Percentiles rank a stretch among this genome's conserved stretches.
phyloP scores from a whole-genome alignment of 148 eudicot genomes.

The Beta vulgaris region DNA sequence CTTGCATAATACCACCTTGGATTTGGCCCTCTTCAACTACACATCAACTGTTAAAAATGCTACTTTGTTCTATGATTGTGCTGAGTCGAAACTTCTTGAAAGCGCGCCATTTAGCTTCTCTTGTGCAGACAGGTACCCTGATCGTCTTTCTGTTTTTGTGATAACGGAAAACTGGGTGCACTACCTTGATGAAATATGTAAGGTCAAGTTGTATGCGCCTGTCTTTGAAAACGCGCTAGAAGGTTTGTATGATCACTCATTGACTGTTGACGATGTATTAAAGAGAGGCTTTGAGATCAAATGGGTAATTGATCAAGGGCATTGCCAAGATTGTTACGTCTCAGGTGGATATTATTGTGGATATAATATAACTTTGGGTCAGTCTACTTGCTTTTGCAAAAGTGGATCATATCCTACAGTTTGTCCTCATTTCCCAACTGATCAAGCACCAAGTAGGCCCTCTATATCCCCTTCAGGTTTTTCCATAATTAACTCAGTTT shows the following conservation, averaged over 20 bases:
- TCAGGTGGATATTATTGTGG: constrained; percentile 22
- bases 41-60: constrained; percentile 14
- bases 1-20: constrained; percentile 17
- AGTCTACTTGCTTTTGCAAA: constrained; percentile 18
- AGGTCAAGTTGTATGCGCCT: constrained; percentile 8
- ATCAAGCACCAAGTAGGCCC: constrained; percentile 6
- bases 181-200: neutral
- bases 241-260: neutral
- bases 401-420: constrained; percentile 5
- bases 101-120: constrained; percentile 13
- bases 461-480: neutral
- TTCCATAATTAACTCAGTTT: no score
- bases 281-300: constrained; percentile 19
- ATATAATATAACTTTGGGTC: constrained; percentile 3
- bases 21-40: constrained; percentile 13
- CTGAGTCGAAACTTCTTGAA: neutral
- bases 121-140: neutral
- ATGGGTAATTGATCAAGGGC: constrained; percentile 24
- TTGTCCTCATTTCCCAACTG: neutral
- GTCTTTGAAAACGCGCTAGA: neutral
- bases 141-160: constrained; percentile 12
- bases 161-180: neutral
- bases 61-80: constrained; percentile 15
- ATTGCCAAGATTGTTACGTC: constrained; percentile 6
- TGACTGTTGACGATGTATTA: neutral